Conservation (phyloP, 1,284 basidiomycete species). For the Ustilago bromivora region DNA sequence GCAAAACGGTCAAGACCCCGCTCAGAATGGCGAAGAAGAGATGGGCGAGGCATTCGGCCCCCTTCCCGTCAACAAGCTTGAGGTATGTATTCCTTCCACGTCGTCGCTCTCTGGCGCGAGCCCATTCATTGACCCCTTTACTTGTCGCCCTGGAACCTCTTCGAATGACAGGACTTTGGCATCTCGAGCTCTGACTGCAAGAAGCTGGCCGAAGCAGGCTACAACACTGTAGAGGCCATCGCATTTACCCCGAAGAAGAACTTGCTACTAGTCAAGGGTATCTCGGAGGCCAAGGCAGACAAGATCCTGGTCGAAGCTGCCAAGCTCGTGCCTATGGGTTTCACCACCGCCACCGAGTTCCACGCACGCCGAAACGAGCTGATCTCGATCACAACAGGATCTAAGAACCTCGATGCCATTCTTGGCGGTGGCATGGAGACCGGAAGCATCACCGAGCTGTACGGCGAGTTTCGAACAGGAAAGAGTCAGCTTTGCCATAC, state of each 20-base stretch:
- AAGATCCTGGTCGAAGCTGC: conserved; percentile 95
- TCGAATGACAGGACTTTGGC: conserved; percentile 78
- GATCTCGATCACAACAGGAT: conserved; percentile 96
- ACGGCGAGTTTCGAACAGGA: conserved; percentile 98
- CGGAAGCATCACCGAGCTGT: conserved; percentile 96
- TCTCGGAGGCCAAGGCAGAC: conserved; percentile 97
- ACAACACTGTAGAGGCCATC: conserved; percentile 93
- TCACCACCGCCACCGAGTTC: conserved; percentile 95
- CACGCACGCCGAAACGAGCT: conserved; percentile 95
- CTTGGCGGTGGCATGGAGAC: conserved; percentile 98
- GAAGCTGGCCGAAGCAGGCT: conserved; percentile 92
- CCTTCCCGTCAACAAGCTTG: conserved; percentile 60
- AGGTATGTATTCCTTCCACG: conserved; percentile 35
- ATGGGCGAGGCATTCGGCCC: conserved; percentile 58
- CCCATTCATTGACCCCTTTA: background rate
- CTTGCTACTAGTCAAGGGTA: conserved; percentile 91
- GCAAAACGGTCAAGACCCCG: conserved; percentile 35
- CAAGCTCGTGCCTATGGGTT: conserved; percentile 96
- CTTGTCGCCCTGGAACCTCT: background rate
- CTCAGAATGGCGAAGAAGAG: conserved; percentile 46
- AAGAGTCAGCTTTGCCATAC: conserved; percentile 99
- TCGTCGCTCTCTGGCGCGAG: background rate
- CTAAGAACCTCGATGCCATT: conserved; percentile 93
- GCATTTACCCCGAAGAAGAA: conserved; percentile 97
- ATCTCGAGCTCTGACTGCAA: conserved; percentile 92